Evolutionary conservation across 495 filamentous ascomycete species (phyloP), one percentile per base, ranked within the genome.

Genomic region (Aspergillus affinis): DNA sequence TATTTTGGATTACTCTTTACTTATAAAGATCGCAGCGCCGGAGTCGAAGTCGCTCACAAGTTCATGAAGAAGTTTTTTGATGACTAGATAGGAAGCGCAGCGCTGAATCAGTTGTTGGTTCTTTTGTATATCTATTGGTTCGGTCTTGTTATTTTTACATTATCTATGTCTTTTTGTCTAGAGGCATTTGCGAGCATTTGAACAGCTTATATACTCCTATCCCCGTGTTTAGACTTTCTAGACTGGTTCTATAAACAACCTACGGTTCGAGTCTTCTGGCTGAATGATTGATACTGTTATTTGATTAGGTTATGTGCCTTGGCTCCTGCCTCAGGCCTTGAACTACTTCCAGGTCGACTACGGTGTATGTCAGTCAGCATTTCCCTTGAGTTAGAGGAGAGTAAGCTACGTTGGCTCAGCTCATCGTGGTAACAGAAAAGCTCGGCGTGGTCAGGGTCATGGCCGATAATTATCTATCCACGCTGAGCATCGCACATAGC

Each of bases 21-120:
- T 23, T 17, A 27, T 66, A 73, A 55, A 23, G 18, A 79, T 81
- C 27, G 41, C 41, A 78, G 76, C 65, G 76, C 91, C 57, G 90
- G 90, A 26, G 90, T 93, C 2, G 90, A 93, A 75, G 70, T 93
- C 63, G 89, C 90, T 20, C 89, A 93, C 68, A 88, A 92, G 71
- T 84, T 85, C 58, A 90, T 92, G 89, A 87, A 86, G 68, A 90
- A 83, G 80, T 69, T 86, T 18, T 91, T 93, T 27, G 75, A 76
- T 58, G 63, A 74, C 54, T 21, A 48, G 17, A 26, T 30, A 52
- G 51, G 12, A 41, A 41, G 36, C 36, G 36, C 36, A 10, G n/a
- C 7, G 48, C 48, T 26, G 48, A n/a, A 10, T 26, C 7, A 23
- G 30, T 18, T 21, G 21, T 50, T 15, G 10, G 30, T 41, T 41